phyloP scores from a whole-genome alignment of 2,329 filamentous ascomycete species.

The Xylaria polymorpha region DNA sequence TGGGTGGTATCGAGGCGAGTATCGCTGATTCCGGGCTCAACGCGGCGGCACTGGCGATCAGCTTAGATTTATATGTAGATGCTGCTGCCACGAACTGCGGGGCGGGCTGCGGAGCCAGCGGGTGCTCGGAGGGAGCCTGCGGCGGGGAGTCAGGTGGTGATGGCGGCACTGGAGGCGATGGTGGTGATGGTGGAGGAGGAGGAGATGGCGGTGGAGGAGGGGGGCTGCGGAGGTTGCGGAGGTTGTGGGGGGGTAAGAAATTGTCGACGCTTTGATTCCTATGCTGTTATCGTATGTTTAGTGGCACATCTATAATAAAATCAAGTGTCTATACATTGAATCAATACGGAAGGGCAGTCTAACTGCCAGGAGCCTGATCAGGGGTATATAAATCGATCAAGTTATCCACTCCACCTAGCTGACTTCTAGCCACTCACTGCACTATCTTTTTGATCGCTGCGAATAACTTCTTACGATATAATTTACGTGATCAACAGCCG shows the following conservation, averaged over 20 bases:
- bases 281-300: too few relatives aligned
- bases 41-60: not conserved
- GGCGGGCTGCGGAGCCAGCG: conserved; percentile 9
- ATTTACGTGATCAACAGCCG: too few relatives aligned
- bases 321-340: too few relatives aligned
- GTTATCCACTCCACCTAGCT: too few relatives aligned
- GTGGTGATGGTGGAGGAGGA: not conserved
- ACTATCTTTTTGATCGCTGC: too few relatives aligned
- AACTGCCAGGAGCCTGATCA: too few relatives aligned
- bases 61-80: not conserved
- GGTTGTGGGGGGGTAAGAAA: not conserved
- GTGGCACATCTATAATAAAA: too few relatives aligned
- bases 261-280: not conserved
- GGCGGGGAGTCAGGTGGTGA: not conserved
- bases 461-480: too few relatives aligned
- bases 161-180: not conserved
- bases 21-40: conserved; percentile 15
- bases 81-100: conserved; percentile 6
- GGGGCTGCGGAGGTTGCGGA: not conserved
- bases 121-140: conserved; percentile 12
- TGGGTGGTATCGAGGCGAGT: not conserved
- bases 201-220: not conserved
- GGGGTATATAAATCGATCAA: too few relatives aligned
- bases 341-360: too few relatives aligned
- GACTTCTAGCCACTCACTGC: too few relatives aligned